Evolutionary conservation across 2,329 filamentous ascomycete genomes (phyloP), one percentile per base, ranked within the genome.

Genomic region (Fusarium sambucinum): DNA sequence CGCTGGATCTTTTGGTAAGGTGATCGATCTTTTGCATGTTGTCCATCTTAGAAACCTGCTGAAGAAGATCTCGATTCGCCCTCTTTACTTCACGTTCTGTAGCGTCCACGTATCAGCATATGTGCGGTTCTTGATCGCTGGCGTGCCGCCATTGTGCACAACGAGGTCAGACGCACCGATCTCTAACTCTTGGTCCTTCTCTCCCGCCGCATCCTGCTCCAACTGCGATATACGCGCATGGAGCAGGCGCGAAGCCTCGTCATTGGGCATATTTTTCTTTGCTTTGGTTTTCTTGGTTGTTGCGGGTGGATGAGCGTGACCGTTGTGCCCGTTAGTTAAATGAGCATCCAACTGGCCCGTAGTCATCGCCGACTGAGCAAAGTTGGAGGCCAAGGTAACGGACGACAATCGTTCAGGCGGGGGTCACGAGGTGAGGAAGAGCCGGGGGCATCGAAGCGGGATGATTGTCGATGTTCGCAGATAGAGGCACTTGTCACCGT

Each of bases 181-280:
- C 84, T 98, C 96, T 64, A 92, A 89, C 81, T 97, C 94, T 80
- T 97, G 93, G 73, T 97, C 95, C 80, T 96, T 97, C 78, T 97
- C 94, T 62, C 93, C 93, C 13, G 94, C 94, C 50, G 92, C 92
- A 84, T 97, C 94, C 67, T 93, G 92, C 80, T 99, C 96, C 61
- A 99, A 84, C 82, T 98, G 96, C 23, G 94, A 95, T 77, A 99
- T 97, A 77, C 96, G 93, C 66, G 94, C 93, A 67, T 94, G 91
- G 52, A 99, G 87, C 69, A 97, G 87, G 80, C 97, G 96, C 65
- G 93, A 93, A 46, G 94, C 94, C 80, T 98, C 96, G 74, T 89
- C 92, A 21, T 93, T 92, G 77, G 97, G 94, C 69, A 92, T 83
- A 47, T 87, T 84, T 82, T 96, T 97, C 83, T 96, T 97, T 72